Conservation (phyloP, 2,329 filamentous ascomycete genomes). For the Gaeumannomyces tritici region DNA sequence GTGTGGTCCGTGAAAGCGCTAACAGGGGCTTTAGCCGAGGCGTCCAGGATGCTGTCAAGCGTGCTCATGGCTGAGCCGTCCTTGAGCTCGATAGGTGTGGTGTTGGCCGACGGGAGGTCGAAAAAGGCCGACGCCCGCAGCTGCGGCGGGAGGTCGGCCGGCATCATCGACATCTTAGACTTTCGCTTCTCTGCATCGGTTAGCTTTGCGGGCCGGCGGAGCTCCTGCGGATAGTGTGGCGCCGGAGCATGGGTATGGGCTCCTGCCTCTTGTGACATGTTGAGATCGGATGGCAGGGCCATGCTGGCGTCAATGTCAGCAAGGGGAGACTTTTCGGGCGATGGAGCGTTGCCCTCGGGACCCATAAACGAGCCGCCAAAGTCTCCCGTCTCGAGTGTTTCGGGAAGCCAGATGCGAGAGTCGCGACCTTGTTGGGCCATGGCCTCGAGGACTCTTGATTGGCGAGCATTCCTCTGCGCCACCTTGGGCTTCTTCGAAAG, state of each 20-base stretch:
- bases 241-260: not conserved
- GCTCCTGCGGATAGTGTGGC: constrained; percentile 10
- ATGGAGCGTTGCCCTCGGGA: not conserved
- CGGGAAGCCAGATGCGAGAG: constrained; percentile 35
- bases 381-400: constrained; percentile 28
- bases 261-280: not conserved
- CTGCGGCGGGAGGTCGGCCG: constrained; percentile 63
- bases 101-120: constrained; percentile 51
- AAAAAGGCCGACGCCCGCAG: constrained; percentile 89
- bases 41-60: constrained; percentile 84
- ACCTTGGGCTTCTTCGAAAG: constrained; percentile 63
- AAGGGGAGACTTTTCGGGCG: not conserved
- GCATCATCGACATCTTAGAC: constrained; percentile 22
- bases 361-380: constrained; percentile 9
- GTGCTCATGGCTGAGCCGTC: constrained; percentile 81
- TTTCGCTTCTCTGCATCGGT: constrained; percentile 25
- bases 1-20: constrained; percentile 86
- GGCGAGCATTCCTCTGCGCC: constrained; percentile 55
- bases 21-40: constrained; percentile 78
- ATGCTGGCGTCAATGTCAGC: not conserved
- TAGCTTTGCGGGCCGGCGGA: constrained; percentile 18
- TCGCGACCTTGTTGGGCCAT: constrained; percentile 35
- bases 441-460: constrained; percentile 61
- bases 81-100: constrained; percentile 46
- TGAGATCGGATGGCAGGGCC: not conserved